These are phyloP conservation scores for Mortierella sp. DNA, from an alignment of 371 early-diverging fungal species.

Conservation along the genomic window DNA sequence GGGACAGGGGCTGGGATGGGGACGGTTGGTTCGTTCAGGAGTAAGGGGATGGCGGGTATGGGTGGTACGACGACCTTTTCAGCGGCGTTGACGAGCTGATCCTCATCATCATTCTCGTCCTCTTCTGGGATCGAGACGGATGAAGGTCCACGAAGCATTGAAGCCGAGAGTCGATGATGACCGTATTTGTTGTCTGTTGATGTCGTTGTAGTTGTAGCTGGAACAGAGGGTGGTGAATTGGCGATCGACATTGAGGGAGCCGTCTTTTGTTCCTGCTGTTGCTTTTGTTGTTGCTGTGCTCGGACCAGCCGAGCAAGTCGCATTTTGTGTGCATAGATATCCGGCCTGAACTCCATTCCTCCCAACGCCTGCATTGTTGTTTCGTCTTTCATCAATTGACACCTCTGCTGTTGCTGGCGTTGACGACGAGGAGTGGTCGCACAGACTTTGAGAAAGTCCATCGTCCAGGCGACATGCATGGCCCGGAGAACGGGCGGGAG, in stretches of 20 bases:
- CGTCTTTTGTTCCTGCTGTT: constrained; percentile 22
- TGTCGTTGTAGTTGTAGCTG: neutral
- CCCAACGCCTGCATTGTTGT: constrained; percentile 6
- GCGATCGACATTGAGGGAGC: neutral
- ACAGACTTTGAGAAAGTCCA: constrained; percentile 36
- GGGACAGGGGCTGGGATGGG: neutral
- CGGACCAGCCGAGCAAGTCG: constrained; percentile 44
- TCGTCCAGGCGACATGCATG: constrained; percentile 56
- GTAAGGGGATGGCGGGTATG: constrained; percentile 2
- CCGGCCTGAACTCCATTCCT: constrained; percentile 48
- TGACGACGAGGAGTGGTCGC: constrained; percentile 32
- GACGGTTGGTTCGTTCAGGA: neutral
- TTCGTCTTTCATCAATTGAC: neutral
- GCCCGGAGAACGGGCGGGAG: constrained; percentile 38
- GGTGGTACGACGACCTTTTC: neutral
- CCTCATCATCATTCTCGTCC: constrained; percentile 33
- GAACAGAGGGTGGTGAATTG: neutral
- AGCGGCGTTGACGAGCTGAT: neutral
- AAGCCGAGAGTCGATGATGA: neutral
- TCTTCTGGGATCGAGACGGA: constrained; percentile 41
- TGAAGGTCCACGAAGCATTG: constrained; percentile 25
- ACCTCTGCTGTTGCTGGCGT: constrained; percentile 29
- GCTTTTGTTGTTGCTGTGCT: constrained; percentile 18
- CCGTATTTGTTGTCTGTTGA: neutral
- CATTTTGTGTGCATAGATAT: constrained; percentile 53